These are phyloP conservation scores for Rhynchospora tenuis DNA, from an alignment of 176 grass and related monocot genomes.

Conservation along the genomic window DNA sequence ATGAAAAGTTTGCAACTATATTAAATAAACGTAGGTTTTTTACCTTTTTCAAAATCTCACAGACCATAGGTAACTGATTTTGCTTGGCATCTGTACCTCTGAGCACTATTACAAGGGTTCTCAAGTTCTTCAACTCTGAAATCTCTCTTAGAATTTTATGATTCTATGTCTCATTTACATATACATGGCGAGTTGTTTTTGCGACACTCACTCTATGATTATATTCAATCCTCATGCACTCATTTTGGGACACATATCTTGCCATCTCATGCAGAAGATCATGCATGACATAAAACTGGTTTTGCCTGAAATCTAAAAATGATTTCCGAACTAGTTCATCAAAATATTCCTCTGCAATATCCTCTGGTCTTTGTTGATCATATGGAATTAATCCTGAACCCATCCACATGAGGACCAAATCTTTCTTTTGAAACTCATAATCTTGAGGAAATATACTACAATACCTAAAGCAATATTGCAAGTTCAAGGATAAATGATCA, in stretches of 20 bases:
- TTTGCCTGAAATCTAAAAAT: slow-evolving; percentile 31
- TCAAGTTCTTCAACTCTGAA: slow-evolving; percentile 30
- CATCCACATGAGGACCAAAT: slow-evolving; percentile 47
- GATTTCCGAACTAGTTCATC: slow-evolving; percentile 30
- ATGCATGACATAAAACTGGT: slow-evolving; percentile 28
- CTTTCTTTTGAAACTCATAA: slow-evolving; percentile 34
- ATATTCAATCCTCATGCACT: slow-evolving; percentile 28
- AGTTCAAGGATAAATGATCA: slow-evolving; percentile 32
- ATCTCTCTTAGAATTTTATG: slow-evolving; percentile 20
- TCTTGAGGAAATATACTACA: slow-evolving; percentile 41
- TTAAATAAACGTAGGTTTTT: slow-evolving; percentile 35
- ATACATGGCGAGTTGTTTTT: slow-evolving; percentile 24
- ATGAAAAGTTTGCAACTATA: slow-evolving; percentile 12
- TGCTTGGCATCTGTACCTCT: slow-evolving; percentile 13
- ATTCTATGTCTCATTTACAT: slow-evolving; percentile 25
- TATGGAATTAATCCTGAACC: slow-evolving; percentile 26
- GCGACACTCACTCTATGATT: not conserved
- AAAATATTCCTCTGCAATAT: slow-evolving; percentile 28
- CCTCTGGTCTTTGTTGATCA: slow-evolving; percentile 13
- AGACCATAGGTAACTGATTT: slow-evolving; percentile 17
- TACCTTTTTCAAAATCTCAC: not conserved
- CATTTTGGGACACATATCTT: slow-evolving; percentile 7
- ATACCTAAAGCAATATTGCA: slow-evolving; percentile 46
- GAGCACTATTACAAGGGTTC: slow-evolving; percentile 27
- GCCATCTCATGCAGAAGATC: slow-evolving; percentile 48